Conservation (phyloP, 768 basidiomycete genomes). For the Chlorophyllum brunneum region DNA sequence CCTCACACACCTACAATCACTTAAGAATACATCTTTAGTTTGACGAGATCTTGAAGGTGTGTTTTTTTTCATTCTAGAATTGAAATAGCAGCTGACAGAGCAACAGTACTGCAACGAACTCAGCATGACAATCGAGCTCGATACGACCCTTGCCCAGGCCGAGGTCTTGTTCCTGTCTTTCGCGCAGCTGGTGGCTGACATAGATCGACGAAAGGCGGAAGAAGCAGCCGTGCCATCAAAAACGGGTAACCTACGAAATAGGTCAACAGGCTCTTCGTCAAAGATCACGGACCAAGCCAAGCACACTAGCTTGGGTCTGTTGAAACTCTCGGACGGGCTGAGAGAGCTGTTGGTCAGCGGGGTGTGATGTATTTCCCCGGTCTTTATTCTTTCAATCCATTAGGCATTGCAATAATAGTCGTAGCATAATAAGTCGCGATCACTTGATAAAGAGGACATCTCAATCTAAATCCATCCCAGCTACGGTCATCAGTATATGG, state of each 20-base stretch:
- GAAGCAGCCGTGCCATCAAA: constrained; percentile 33
- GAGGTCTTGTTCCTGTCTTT: constrained; percentile 96
- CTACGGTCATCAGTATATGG: too few species aligned
- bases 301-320: constrained; percentile 33
- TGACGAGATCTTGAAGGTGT: constrained; percentile 73
- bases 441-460: too few species aligned
- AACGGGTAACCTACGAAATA: constrained; percentile 23
- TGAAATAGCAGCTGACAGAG: constrained; percentile 1
- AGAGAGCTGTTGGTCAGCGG: constrained; percentile 44
- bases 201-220: constrained; percentile 77
- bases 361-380: constrained; percentile 31
- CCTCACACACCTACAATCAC: neutral
- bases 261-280: constrained; percentile 13
- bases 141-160: constrained; percentile 91
- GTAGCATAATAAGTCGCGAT: too few species aligned
- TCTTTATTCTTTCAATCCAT: constrained; percentile 2
- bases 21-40: constrained; percentile 42
- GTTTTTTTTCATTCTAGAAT: constrained; percentile 11
- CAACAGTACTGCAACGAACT: constrained; percentile 87
- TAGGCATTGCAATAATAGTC: too few species aligned
- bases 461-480: neutral
- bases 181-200: constrained; percentile 80
- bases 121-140: constrained; percentile 96
- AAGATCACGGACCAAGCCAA: constrained; percentile 17
- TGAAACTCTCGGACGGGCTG: constrained; percentile 58